phyloP scores from a whole-genome alignment of 1,284 basidiomycete genomes.

The Heterobasidion annosum region DNA sequence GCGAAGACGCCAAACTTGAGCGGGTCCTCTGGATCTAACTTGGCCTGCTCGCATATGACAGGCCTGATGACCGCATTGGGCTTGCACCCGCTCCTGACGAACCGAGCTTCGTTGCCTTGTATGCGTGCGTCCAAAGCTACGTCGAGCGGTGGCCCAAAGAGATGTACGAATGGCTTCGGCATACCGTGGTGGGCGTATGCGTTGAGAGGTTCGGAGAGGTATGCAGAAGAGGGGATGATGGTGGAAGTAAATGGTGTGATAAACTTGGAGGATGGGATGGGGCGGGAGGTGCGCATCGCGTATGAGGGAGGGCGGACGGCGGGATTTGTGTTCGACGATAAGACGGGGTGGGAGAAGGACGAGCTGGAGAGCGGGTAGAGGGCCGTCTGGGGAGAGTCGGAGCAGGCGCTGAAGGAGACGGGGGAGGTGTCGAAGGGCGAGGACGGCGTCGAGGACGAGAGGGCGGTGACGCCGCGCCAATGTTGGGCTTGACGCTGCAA shows the following conservation, averaged over 20 bases:
- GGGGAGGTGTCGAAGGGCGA: conserved; percentile 21
- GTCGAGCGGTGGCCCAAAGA: conserved; percentile 74
- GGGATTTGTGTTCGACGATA: conserved; percentile 26
- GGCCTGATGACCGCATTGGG: conserved; percentile 87
- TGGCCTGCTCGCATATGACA: conserved; percentile 44
- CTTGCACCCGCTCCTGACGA: conserved; percentile 78
- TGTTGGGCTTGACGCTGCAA: conserved; percentile 50
- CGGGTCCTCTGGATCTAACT: conserved; percentile 28
- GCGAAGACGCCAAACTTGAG: conserved; percentile 84
- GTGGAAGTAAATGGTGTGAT: conserved; percentile 50
- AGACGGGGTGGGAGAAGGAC: conserved; percentile 24
- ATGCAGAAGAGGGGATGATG: conserved; percentile 51
- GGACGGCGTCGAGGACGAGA: conserved; percentile 27
- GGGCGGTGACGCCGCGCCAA: conserved; percentile 64
- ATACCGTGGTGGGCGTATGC: conserved; percentile 63
- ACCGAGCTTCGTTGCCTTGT: conserved; percentile 72
- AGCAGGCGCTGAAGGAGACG: conserved; percentile 19
- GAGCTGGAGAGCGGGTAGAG: conserved; percentile 26
- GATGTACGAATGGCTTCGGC: conserved; percentile 74
- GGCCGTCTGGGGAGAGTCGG: conserved; percentile 18
- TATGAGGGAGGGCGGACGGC: conserved; percentile 42
- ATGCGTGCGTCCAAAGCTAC: conserved; percentile 77
- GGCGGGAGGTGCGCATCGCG: conserved; percentile 35
- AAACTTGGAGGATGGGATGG: conserved; percentile 36
- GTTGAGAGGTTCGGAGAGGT: conserved; percentile 61